phyloP scores from a whole-genome alignment of 2,329 filamentous ascomycete species.

The Nemania diffusa region DNA sequence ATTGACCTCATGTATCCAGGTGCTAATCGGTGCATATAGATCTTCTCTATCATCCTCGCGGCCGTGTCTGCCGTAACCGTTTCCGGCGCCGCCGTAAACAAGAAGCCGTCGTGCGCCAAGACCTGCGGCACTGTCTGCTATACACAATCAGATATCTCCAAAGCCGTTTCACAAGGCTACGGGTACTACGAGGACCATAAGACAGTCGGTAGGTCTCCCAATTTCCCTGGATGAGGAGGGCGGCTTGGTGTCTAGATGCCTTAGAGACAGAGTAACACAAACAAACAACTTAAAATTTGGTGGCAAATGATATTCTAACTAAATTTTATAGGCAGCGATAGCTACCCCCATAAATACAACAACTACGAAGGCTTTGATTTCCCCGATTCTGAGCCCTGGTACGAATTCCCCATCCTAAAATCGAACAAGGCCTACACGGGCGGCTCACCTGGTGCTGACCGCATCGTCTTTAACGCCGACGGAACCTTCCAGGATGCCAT shows the following conservation, averaged over 20 bases:
- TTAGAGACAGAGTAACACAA: not conserved
- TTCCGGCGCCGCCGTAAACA: conserved; percentile 21
- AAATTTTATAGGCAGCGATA: conserved; percentile 43
- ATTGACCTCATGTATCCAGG: not conserved
- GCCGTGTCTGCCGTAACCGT: conserved; percentile 33
- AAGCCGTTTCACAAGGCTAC: conserved; percentile 51
- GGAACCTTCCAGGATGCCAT: conserved; percentile 65
- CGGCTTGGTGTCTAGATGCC: no score
- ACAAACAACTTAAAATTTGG: not conserved
- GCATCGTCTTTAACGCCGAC: conserved; percentile 32
- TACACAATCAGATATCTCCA: conserved; percentile 48
- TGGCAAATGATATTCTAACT: not conserved
- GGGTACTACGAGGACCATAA: conserved; percentile 35
- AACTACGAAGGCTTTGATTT: conserved; percentile 57
- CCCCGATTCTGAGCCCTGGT: conserved; percentile 53
- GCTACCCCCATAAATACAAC: conserved; percentile 58
- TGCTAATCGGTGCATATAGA: conserved; percentile 3
- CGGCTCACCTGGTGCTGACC: conserved; percentile 50
- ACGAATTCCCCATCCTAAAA: conserved; percentile 57
- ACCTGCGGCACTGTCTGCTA: conserved; percentile 54
- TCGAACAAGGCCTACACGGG: conserved; percentile 52
- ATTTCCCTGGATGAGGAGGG: not conserved
- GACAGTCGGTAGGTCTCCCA: conserved; percentile 30
- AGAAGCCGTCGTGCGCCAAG: conserved; percentile 46
- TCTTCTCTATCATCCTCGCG: conserved; percentile 31